A percentile compares a stretch with the other conserved stretches of the same genome.
Conservation (phyloP, 148 eudicot genomes). For the Nepenthes gracilis region DNA sequence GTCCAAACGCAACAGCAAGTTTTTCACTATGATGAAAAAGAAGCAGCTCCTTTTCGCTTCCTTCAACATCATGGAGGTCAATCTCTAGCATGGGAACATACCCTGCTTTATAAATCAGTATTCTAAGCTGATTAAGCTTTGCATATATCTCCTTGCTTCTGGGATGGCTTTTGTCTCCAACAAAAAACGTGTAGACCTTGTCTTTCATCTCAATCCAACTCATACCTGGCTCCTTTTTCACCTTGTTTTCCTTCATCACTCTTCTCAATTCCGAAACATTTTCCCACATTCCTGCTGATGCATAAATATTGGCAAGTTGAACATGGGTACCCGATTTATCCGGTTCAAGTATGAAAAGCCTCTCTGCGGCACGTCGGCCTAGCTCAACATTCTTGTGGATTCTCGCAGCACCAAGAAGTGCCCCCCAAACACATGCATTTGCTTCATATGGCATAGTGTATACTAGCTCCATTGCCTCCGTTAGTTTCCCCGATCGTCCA, state of each 20-base stretch:
- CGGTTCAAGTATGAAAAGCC: conserved; percentile 46
- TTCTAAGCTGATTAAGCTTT: conserved; percentile 45
- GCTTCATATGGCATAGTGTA: conserved; percentile 63
- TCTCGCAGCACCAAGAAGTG: conserved; percentile 66
- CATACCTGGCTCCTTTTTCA: conserved; percentile 73
- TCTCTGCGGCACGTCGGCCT: conserved; percentile 51
- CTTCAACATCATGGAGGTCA: too few relatives aligned
- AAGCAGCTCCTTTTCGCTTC: not conserved
- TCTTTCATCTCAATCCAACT: conserved; percentile 70
- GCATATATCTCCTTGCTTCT: conserved; percentile 47
- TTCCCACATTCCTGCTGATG: conserved; percentile 65
- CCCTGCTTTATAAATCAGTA: conserved; percentile 1
- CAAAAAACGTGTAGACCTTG: conserved; percentile 49
- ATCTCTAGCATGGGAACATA: too few relatives aligned
- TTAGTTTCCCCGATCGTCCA: conserved; percentile 48
- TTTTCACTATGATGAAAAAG: too few relatives aligned
- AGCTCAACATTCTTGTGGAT: conserved; percentile 54
- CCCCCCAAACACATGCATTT: conserved; percentile 61
- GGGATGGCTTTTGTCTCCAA: conserved; percentile 52
- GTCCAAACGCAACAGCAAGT: too few relatives aligned
- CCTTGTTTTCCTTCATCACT: conserved; percentile 43
- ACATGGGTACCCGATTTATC: conserved; percentile 61
- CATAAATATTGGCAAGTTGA: conserved; percentile 64
- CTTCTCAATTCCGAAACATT: conserved; percentile 45
- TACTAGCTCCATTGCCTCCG: conserved; percentile 40